Conservation (phyloP, 2,329 filamentous ascomycete genomes). For the Colletotrichum scovillei region DNA sequence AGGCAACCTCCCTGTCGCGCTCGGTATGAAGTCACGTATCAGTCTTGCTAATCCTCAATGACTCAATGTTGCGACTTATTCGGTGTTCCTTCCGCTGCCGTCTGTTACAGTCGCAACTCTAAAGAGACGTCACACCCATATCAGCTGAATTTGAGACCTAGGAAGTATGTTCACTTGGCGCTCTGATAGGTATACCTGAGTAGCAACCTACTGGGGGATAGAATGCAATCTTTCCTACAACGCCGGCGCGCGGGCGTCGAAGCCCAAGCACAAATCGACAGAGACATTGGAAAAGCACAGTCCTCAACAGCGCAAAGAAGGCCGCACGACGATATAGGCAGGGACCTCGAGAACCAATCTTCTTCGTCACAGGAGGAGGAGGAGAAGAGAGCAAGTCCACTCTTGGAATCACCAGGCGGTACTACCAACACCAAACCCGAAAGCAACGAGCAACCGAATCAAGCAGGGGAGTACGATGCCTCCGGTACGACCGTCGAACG, state of each 20-base stretch:
- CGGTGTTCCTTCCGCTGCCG: neutral
- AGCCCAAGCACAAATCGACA: constrained; percentile 26
- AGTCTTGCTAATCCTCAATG: neutral
- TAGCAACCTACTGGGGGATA: no score
- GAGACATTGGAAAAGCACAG: neutral
- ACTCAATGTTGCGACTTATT: neutral
- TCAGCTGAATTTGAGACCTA: neutral
- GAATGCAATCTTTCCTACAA: constrained; percentile 27
- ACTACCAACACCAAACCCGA: neutral
- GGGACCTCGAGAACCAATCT: neutral
- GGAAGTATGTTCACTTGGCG: neutral
- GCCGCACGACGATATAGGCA: neutral
- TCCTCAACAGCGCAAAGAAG: neutral
- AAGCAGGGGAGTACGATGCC: neutral
- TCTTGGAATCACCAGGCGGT: neutral
- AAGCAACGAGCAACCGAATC: neutral
- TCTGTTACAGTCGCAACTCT: neutral
- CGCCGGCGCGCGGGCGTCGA: constrained; percentile 18
- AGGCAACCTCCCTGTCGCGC: no score
- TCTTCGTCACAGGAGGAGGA: neutral
- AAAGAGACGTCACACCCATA: neutral
- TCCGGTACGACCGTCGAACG: neutral
- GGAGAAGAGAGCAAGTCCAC: neutral
- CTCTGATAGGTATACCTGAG: neutral
- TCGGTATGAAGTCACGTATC: neutral